Evolutionary conservation across 495 filamentous ascomycete genomes (phyloP).

Genomic region (Hypoxylon cercidicola): DNA sequence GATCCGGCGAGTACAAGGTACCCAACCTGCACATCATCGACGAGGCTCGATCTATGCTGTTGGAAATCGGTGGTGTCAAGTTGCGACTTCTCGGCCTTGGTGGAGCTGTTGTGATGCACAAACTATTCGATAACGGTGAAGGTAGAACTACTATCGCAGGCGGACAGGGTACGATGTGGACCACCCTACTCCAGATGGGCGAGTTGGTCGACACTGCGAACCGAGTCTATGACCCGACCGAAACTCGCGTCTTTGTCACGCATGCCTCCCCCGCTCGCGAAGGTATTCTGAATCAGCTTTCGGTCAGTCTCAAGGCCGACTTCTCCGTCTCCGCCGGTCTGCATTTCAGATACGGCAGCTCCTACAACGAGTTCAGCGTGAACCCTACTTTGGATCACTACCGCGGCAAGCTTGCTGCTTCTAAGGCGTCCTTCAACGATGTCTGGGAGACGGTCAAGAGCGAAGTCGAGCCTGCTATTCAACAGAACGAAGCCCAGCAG

Average conservation of each 20-base stretch:
- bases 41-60: constrained; percentile 91
- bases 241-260: constrained; percentile 97
- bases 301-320: constrained; percentile 96
- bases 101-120: constrained; percentile 99
- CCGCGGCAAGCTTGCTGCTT: constrained; percentile 98
- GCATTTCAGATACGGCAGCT: constrained; percentile 98
- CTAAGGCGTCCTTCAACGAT: constrained; percentile 98
- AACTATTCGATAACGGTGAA: constrained; percentile 99
- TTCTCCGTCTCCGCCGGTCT: constrained; percentile 98
- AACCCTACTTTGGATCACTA: constrained; percentile 99
- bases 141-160: constrained; percentile 98
- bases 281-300: constrained; percentile 96
- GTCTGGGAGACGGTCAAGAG: constrained; percentile 99
- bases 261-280: constrained; percentile 97
- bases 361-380: constrained; percentile 99
- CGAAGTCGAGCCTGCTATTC: constrained; percentile 93
- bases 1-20: constrained; percentile 97
- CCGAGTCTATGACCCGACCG: constrained; percentile 96
- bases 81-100: constrained; percentile 93
- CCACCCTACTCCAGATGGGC: constrained; percentile 96
- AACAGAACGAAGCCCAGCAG: constrained; percentile 91
- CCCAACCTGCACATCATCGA: constrained; percentile 98
- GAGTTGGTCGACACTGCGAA: constrained; percentile 98
- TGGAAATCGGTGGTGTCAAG: constrained; percentile 96
- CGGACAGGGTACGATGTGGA: constrained; percentile 99